Evolutionary conservation across 176 grass and related monocot genomes (phyloP).

Genomic region (Eleusine coracana): DNA sequence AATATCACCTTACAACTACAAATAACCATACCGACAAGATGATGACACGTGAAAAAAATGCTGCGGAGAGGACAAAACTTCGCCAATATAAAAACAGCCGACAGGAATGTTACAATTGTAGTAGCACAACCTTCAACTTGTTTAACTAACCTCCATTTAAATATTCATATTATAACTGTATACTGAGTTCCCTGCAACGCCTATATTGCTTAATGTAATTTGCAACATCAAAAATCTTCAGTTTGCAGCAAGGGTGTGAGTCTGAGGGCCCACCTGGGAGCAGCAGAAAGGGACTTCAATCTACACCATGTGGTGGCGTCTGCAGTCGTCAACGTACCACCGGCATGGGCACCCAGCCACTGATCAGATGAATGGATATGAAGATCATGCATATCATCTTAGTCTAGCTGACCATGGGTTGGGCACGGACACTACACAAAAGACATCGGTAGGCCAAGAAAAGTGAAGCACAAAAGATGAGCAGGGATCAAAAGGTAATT

Average conservation of each 20-base stretch:
- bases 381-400: slow-evolving; percentile 12
- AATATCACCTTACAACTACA: neutral
- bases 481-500: neutral
- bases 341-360: slow-evolving; percentile 39
- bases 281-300: slow-evolving; percentile 51
- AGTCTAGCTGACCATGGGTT: slow-evolving; percentile 13
- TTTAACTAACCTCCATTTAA: neutral
- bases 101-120: neutral
- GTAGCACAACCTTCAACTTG: neutral
- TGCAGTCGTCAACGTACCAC: slow-evolving; percentile 17
- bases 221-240: slow-evolving; percentile 13
- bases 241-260: neutral
- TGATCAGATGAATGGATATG: slow-evolving; percentile 20
- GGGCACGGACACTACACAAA: slow-evolving; percentile 6
- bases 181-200: neutral
- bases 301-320: slow-evolving; percentile 12
- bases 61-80: neutral
- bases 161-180: too few species aligned
- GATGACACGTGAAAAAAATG: neutral
- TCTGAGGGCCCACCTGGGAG: slow-evolving; percentile 13
- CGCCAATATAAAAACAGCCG: neutral
- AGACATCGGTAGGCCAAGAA: slow-evolving; percentile 15
- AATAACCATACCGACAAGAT: neutral
- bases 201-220: neutral
- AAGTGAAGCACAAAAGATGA: neutral